Percentiles rank a stretch among this genome's conserved stretches.
Evolutionary conservation across 2,329 filamentous ascomycete species (phyloP).

Genomic region (Dichotomopilus funicola): DNA sequence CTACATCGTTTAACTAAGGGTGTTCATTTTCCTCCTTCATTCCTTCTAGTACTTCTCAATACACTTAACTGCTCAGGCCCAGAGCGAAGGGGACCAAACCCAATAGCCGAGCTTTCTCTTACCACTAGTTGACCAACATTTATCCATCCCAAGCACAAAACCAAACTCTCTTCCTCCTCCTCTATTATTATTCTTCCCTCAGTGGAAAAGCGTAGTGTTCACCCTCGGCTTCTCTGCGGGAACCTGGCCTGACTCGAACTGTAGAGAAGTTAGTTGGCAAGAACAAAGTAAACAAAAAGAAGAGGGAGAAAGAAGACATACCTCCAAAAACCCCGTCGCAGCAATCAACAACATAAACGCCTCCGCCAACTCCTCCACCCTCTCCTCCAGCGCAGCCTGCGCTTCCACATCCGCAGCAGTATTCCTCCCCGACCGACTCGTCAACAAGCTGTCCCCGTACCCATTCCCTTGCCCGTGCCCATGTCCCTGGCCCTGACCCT

Average conservation of each 20-base stretch:
- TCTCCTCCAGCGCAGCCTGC: slow-evolving; percentile 46
- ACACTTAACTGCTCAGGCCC: not conserved
- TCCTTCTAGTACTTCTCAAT: too few species aligned
- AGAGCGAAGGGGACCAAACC: not conserved
- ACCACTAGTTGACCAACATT: not conserved
- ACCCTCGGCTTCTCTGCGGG: slow-evolving; percentile 20
- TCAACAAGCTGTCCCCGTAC: not conserved
- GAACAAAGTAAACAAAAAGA: slow-evolving; percentile 1
- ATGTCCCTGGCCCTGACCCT: not conserved
- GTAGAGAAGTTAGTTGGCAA: not conserved
- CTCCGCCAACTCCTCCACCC: slow-evolving; percentile 72
- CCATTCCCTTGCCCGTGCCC: not conserved
- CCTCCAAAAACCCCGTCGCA: slow-evolving; percentile 79
- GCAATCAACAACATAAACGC: slow-evolving; percentile 77
- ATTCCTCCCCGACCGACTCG: not conserved
- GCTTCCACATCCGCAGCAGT: slow-evolving; percentile 12
- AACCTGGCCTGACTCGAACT: slow-evolving; percentile 23
- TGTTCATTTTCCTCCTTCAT: too few species aligned
- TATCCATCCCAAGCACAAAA: not conserved
- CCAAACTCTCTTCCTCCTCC: not conserved
- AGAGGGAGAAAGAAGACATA: slow-evolving; percentile 38
- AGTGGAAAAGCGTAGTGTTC: slow-evolving; percentile 15
- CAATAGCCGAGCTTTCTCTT: not conserved
- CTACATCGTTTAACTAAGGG: too few species aligned
- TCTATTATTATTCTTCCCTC: not conserved